Percentiles rank a stretch among this genome's conserved stretches.
Evolutionary conservation across 257 asterid genomes (phyloP).

Genomic region (Penstemon davidsonii): DNA sequence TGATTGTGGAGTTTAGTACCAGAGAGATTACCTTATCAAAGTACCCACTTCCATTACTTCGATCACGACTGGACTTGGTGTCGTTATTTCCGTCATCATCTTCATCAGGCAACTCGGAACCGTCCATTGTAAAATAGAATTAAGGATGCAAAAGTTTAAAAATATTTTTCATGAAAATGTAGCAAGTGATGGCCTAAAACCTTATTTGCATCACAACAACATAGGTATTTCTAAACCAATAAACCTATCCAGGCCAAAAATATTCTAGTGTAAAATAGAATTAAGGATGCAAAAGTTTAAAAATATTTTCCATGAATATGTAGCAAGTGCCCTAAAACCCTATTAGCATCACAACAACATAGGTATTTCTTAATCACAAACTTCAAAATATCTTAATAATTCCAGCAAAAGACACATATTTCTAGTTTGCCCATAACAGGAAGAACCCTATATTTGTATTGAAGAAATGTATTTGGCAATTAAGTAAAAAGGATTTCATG

Average conservation of each 20-base stretch:
- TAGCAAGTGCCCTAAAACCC: neutral
- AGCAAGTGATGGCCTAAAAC: neutral
- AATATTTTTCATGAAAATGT: conserved; percentile 24
- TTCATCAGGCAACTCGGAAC: conserved; percentile 64
- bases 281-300: conserved; percentile 54
- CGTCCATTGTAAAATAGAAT: conserved; percentile 52
- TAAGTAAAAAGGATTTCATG: conserved; percentile 3
- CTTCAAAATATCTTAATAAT: conserved; percentile 15
- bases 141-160: conserved; percentile 50
- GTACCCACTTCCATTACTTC: conserved; percentile 66
- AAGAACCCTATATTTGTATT: conserved; percentile 4
- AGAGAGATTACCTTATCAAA: conserved; percentile 64
- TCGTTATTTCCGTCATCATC: conserved; percentile 47
- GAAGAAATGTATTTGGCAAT: conserved; percentile 12
- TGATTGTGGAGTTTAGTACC: conserved; percentile 21
- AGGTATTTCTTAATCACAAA: conserved; percentile 11
- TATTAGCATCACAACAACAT: conserved; percentile 1
- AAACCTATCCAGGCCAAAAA: conserved; percentile 18
- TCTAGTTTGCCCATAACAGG: neutral
- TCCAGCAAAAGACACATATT: conserved; percentile 5
- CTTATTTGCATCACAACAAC: neutral
- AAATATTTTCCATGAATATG: conserved; percentile 23
- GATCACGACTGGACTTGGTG: conserved; percentile 48
- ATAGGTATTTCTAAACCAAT: conserved; percentile 2
- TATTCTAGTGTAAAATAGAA: conserved; percentile 36